phyloP scores from a whole-genome alignment of 176 grass and related monocot genomes.

The Chloris gayana region DNA sequence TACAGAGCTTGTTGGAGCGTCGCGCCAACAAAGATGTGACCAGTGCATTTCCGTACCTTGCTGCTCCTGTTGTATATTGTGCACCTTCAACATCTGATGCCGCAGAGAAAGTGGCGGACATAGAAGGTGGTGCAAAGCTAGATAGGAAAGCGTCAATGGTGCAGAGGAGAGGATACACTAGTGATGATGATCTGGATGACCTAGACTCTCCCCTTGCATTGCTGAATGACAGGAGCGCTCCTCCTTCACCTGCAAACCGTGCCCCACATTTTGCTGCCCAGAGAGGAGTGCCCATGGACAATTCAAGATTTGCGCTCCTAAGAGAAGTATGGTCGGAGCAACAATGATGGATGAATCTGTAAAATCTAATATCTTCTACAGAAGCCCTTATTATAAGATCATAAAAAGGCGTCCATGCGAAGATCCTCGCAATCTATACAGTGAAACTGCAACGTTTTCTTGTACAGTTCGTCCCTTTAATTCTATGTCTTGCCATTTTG shows the following conservation, averaged over 20 bases:
- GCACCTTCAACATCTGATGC: conserved; percentile 46
- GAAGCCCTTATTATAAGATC: conserved; percentile 19
- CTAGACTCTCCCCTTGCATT: conserved; percentile 65
- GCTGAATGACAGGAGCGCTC: conserved; percentile 51
- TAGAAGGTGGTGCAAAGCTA: conserved; percentile 34
- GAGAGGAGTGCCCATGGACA: conserved; percentile 44
- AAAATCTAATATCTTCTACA: conserved; percentile 27
- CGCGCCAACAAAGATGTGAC: conserved; percentile 24
- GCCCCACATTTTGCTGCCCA: conserved; percentile 15
- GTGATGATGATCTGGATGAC: conserved; percentile 77
- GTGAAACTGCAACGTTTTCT: conserved; percentile 7
- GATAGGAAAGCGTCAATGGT: conserved; percentile 65
- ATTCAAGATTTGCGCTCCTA: conserved; percentile 68
- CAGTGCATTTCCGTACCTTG: conserved; percentile 53
- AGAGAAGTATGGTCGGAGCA: conserved; percentile 72
- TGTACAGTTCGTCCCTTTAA: conserved; percentile 51
- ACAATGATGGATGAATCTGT: conserved; percentile 28
- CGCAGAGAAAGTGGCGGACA: conserved; percentile 58
- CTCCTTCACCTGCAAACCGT: conserved; percentile 38
- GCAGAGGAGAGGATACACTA: conserved; percentile 75
- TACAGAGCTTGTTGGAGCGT: conserved; percentile 73
- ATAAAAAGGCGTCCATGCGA: neutral
- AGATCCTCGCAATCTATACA: neutral
- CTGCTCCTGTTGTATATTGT: conserved; percentile 50
- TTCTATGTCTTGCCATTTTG: conserved; percentile 27